A percentile compares a stretch with the other conserved stretches of the same genome.
Conservation (phyloP, 2,329 filamentous ascomycete genomes). For the Harringtonia lauricola region DNA sequence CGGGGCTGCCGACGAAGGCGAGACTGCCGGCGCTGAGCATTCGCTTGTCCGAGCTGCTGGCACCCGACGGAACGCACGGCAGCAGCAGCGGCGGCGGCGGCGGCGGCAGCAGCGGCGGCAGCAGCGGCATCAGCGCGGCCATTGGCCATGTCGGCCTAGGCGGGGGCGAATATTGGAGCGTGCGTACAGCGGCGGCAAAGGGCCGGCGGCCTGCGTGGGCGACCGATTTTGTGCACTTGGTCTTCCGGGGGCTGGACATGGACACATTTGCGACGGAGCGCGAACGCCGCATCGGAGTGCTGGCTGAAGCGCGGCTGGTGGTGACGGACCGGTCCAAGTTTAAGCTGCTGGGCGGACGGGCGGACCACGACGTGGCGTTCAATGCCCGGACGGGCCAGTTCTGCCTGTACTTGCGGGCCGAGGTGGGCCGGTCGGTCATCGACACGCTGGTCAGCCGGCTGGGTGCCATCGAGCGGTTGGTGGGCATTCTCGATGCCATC, state of each 20-base stretch:
- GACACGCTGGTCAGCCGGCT: constrained; percentile 48
- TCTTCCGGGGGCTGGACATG: constrained; percentile 37
- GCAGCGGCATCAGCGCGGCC: not conserved
- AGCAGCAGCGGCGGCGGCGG: not conserved
- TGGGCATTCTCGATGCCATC: constrained; percentile 58
- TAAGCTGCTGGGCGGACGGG: constrained; percentile 38
- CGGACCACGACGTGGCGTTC: constrained; percentile 54
- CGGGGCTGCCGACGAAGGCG: constrained; percentile 29
- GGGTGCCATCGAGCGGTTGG: constrained; percentile 57
- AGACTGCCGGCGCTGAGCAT: constrained; percentile 37
- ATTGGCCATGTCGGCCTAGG: not conserved
- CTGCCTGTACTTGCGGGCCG: constrained; percentile 45
- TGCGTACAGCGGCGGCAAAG: not conserved
- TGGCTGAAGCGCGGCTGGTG: constrained; percentile 42
- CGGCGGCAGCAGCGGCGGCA: not conserved
- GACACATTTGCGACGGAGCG: not conserved
- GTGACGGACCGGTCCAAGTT: constrained; percentile 44
- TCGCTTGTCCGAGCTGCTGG: constrained; percentile 33
- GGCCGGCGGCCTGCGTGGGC: constrained; percentile 34
- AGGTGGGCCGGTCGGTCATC: constrained; percentile 48
- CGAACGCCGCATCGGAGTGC: constrained; percentile 21
- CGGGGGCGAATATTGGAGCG: too few species aligned
- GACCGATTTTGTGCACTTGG: constrained; percentile 44
- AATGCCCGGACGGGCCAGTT: constrained; percentile 49
- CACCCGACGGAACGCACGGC: not conserved